Conservation (phyloP, 306 rosid species). For the Vigna nakashimae region DNA sequence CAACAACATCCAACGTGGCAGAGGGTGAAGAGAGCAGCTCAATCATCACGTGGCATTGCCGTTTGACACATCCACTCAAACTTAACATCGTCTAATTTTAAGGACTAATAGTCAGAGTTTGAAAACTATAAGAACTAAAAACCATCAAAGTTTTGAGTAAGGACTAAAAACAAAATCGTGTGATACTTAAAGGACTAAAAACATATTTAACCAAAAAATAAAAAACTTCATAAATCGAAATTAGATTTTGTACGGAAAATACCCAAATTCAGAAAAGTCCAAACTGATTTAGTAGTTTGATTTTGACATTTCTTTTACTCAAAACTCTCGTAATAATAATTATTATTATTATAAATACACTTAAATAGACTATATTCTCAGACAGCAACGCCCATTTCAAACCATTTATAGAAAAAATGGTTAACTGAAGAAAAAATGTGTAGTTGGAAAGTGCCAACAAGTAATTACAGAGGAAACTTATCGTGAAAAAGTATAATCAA, state of each 20-base stretch:
- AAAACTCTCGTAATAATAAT: background rate
- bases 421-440: background rate
- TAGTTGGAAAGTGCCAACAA: background rate
- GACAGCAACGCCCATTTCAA: background rate
- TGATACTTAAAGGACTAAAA: too few species aligned
- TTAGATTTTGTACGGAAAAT: background rate
- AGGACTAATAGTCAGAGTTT: too few species aligned
- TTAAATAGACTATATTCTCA: background rate
- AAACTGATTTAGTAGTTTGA: background rate
- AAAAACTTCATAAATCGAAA: background rate
- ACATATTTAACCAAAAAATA: too few species aligned
- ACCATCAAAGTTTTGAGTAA: too few species aligned
- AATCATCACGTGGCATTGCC: too few species aligned
- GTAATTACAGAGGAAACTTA: background rate
- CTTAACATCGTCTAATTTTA: too few species aligned
- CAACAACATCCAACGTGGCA: too few species aligned
- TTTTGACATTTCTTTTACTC: background rate
- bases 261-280: background rate
- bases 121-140: too few species aligned
- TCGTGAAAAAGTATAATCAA: background rate
- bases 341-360: background rate
- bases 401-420: background rate
- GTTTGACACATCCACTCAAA: too few species aligned
- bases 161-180: too few species aligned
- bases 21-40: too few species aligned